Conservation (phyloP, 1,139 yeast genomes). For the Hanseniaspora gamundiae region DNA sequence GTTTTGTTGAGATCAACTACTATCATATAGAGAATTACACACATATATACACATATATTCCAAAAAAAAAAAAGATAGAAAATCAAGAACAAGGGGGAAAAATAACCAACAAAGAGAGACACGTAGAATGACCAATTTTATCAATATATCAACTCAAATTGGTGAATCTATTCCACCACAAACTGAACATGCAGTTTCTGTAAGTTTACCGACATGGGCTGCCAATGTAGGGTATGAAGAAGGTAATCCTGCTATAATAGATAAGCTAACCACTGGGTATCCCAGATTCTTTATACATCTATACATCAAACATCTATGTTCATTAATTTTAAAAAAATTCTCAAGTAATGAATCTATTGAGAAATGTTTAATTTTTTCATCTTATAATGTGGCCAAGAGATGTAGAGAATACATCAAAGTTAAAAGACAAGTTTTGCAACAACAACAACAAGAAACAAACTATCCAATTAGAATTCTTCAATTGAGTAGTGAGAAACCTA, state of each 20-base stretch:
- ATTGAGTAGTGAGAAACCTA: conserved; percentile 62
- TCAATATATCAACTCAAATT: conserved; percentile 33
- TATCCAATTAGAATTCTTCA: conserved; percentile 60
- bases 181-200: conserved; percentile 87
- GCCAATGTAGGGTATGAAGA: conserved; percentile 88
- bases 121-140: conserved; percentile 12
- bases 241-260: conserved; percentile 75
- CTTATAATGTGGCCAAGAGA: conserved; percentile 66
- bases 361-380: conserved; percentile 53
- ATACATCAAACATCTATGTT: conserved; percentile 50
- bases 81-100: not conserved
- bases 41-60: no score
- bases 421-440: conserved; percentile 14
- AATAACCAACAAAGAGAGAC: not conserved
- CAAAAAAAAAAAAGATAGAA: not conserved
- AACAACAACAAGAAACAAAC: conserved; percentile 14
- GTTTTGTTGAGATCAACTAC: no score
- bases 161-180: conserved; percentile 84
- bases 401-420: conserved; percentile 64
- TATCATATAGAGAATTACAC: no score
- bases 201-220: conserved; percentile 88
- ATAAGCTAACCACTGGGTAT: conserved; percentile 74
- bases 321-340: conserved; percentile 38
- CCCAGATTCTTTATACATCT: conserved; percentile 80
- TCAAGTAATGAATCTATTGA: conserved; percentile 39